Percentiles rank a stretch among this genome's conserved stretches.
These are phyloP conservation scores for Lichina pygmaea DNA, from an alignment of 495 filamentous ascomycete species.

Conservation along the genomic window DNA sequence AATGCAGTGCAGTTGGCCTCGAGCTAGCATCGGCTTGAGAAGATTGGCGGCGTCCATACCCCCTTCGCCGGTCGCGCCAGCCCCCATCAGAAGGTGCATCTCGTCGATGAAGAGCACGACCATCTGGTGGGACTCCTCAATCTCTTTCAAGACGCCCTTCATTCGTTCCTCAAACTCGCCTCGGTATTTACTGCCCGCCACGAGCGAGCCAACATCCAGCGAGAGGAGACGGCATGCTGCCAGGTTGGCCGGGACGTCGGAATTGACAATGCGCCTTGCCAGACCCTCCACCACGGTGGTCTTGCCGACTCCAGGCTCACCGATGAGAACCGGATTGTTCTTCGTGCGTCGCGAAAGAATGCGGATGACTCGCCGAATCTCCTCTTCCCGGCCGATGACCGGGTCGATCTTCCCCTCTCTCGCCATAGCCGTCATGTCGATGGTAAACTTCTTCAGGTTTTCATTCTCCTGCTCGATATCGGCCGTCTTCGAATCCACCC, in stretches of 20 bases:
- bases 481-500: conserved; percentile 85
- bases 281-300: conserved; percentile 94
- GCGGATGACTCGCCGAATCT: conserved; percentile 79
- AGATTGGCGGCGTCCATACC: conserved; percentile 98
- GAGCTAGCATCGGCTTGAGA: conserved; percentile 87
- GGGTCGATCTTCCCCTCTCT: conserved; percentile 94
- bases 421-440: conserved; percentile 86
- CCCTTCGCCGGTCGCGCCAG: conserved; percentile 74
- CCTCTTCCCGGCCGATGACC: conserved; percentile 90
- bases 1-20: conserved; percentile 91
- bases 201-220: conserved; percentile 78
- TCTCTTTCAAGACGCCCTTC: conserved; percentile 96
- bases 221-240: conserved; percentile 81
- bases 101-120: conserved; percentile 96
- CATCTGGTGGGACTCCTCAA: conserved; percentile 84
- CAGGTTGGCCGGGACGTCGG: conserved; percentile 87
- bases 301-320: conserved; percentile 95
- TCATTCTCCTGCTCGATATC: conserved; percentile 77
- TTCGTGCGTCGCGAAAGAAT: conserved; percentile 87
- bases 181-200: conserved; percentile 91
- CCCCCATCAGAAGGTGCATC: conserved; percentile 95
- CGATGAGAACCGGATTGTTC: conserved; percentile 91
- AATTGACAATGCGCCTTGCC: conserved; percentile 84
- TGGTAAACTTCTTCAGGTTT: conserved; percentile 88
- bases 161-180: conserved; percentile 97